Conservation (phyloP, 108 stramenopile species). For the Nannochloropsis oceanica region DNA sequence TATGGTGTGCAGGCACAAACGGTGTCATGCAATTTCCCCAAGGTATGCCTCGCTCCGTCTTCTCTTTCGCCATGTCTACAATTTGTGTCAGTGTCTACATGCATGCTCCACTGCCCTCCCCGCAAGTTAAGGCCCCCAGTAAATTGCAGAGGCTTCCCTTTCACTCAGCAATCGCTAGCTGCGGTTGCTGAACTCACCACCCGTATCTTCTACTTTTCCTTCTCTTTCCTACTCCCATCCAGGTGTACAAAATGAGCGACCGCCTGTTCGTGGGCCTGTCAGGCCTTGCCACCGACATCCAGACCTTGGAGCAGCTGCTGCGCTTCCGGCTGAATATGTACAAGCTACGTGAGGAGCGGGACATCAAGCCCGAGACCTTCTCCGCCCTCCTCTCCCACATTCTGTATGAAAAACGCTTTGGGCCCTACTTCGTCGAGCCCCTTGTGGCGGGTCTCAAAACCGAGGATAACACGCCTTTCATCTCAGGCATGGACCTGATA, state of each 20-base stretch:
- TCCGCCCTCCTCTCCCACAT: constrained; percentile 64
- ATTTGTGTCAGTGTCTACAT: no score
- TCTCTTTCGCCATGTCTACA: no score
- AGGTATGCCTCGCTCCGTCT: constrained; percentile 5
- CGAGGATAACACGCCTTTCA: constrained; percentile 60
- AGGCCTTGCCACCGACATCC: constrained; percentile 89
- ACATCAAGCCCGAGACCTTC: constrained; percentile 83
- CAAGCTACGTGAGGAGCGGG: constrained; percentile 82
- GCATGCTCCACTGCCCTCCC: no score
- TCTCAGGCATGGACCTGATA: constrained; percentile 89
- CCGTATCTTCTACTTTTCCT: no score
- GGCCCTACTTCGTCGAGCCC: constrained; percentile 93
- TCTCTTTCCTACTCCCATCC: background rate
- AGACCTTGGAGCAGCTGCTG: constrained; percentile 53
- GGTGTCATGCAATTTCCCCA: constrained; percentile 76
- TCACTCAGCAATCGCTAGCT: no score
- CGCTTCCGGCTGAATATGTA: constrained; percentile 74
- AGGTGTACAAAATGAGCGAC: constrained; percentile 76
- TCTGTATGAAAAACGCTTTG: constrained; percentile 94
- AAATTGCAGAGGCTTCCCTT: no score
- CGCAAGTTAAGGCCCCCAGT: no score
- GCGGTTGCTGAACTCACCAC: no score
- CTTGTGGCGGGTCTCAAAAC: constrained; percentile 85
- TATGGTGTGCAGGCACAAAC: constrained; percentile 83
- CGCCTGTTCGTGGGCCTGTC: constrained; percentile 79